Percentiles rank a stretch among this genome's conserved stretches.
Conservation (phyloP, 805 yeast species). For the Sugiyamaella valdiviana region DNA sequence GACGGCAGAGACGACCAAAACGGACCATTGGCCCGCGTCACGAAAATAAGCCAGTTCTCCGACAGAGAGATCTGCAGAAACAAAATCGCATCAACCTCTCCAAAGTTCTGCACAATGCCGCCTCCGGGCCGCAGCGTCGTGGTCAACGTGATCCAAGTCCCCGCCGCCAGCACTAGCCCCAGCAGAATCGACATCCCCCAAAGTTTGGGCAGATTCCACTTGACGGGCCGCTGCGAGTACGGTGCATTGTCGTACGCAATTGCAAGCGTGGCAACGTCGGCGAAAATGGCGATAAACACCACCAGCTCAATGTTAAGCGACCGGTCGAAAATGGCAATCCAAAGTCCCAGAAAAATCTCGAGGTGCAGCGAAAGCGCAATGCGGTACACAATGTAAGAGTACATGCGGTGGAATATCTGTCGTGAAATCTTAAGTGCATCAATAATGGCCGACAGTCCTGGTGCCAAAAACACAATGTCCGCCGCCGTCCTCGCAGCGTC, state of each 20-base stretch:
- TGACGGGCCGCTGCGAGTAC: slow-evolving; percentile 84
- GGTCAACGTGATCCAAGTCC: slow-evolving; percentile 91
- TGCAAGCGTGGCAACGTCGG: slow-evolving; percentile 75
- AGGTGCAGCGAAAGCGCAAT: slow-evolving; percentile 91
- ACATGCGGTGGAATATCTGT: slow-evolving; percentile 99
- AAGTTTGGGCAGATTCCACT: slow-evolving; percentile 92
- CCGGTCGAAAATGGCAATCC: slow-evolving; percentile 90
- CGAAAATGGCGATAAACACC: slow-evolving; percentile 94
- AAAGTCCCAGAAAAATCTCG: slow-evolving; percentile 90
- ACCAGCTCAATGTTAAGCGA: slow-evolving; percentile 83
- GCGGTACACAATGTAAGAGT: slow-evolving; percentile 96
- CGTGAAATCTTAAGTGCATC: slow-evolving; percentile 79
- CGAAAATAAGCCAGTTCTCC: slow-evolving; percentile 95
- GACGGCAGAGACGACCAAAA: slow-evolving; percentile 97
- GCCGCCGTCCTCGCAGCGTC: slow-evolving; percentile 44
- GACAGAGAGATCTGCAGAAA: slow-evolving; percentile 91
- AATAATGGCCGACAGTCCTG: slow-evolving; percentile 56
- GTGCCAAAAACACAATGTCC: slow-evolving; percentile 45
- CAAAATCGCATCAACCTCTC: slow-evolving; percentile 87
- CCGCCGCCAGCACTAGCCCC: slow-evolving; percentile 63
- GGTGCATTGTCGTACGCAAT: slow-evolving; percentile 93
- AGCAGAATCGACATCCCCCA: slow-evolving; percentile 75
- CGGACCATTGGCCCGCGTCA: slow-evolving; percentile 96
- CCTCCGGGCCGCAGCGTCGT: slow-evolving; percentile 92
- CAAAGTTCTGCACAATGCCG: slow-evolving; percentile 87